phyloP scores from a whole-genome alignment of 169 alveolate species.

The Plasmodium sp. region DNA sequence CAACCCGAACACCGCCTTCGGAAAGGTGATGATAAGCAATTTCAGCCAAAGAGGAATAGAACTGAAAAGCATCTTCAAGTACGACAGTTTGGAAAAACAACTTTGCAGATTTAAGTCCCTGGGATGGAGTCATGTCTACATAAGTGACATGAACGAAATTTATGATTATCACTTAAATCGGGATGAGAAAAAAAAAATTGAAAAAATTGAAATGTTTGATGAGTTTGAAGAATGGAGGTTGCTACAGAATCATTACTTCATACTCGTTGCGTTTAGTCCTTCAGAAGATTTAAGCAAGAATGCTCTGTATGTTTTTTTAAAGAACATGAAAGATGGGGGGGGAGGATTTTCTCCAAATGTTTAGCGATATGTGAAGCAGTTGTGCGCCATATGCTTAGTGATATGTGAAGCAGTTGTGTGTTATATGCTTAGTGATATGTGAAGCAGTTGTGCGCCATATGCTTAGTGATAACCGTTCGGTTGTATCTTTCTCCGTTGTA shows the following conservation, averaged over 20 bases:
- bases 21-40: slow-evolving; percentile 59
- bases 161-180: slow-evolving; percentile 72
- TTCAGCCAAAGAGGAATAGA: slow-evolving; percentile 55
- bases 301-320: slow-evolving; percentile 20
- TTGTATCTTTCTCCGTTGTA: background rate
- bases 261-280: slow-evolving; percentile 62
- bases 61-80: slow-evolving; percentile 62
- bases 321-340: background rate
- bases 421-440: background rate
- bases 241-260: slow-evolving; percentile 76
- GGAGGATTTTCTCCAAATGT: background rate
- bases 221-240: slow-evolving; percentile 84
- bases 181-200: slow-evolving; percentile 75
- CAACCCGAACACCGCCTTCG: slow-evolving; percentile 75
- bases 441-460: background rate
- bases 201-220: slow-evolving; percentile 80
- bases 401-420: too few relatives aligned
- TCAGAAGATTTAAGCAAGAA: slow-evolving; percentile 2
- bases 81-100: slow-evolving; percentile 37
- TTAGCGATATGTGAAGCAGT: background rate
- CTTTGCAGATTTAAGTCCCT: slow-evolving; percentile 21
- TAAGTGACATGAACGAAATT: slow-evolving; percentile 76
- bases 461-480: background rate
- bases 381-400: background rate
- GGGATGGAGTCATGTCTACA: slow-evolving; percentile 77